phyloP scores from a whole-genome alignment of 768 basidiomycete species.

The Lactarius sanguifluus region DNA sequence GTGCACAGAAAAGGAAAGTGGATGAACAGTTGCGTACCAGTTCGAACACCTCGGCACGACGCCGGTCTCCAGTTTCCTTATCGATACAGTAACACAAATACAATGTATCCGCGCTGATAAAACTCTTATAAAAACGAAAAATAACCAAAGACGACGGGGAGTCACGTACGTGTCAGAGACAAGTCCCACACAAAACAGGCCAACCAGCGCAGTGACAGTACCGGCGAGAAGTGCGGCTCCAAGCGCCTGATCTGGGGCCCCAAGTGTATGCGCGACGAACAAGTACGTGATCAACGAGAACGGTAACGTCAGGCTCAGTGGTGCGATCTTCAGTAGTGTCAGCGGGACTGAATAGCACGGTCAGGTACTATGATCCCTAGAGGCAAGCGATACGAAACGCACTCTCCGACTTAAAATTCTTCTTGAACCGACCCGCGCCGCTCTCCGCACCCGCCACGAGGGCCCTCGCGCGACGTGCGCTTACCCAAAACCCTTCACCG shows the following conservation, averaged over 20 bases:
- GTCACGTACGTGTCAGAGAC: slow-evolving; percentile 67
- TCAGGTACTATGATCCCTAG: neutral
- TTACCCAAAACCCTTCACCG: slow-evolving; percentile 51
- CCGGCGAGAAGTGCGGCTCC: slow-evolving; percentile 76
- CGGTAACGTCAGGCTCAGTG: slow-evolving; percentile 77
- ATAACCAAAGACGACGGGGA: neutral
- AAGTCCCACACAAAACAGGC: slow-evolving; percentile 78
- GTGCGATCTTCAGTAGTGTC: slow-evolving; percentile 71
- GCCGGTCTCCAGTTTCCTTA: slow-evolving; percentile 50
- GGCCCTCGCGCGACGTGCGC: slow-evolving; percentile 55
- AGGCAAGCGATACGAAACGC: slow-evolving; percentile 31
- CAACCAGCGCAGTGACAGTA: slow-evolving; percentile 76
- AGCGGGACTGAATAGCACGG: slow-evolving; percentile 49
- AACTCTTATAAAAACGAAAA: neutral
- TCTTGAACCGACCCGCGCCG: slow-evolving; percentile 42
- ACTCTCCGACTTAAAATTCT: slow-evolving; percentile 61
- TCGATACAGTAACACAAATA: slow-evolving; percentile 71
- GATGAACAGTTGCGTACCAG: slow-evolving; percentile 44
- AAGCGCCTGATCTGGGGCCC: slow-evolving; percentile 68
- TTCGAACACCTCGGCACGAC: slow-evolving; percentile 52
- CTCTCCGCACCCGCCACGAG: slow-evolving; percentile 58
- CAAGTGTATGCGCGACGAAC: slow-evolving; percentile 81
- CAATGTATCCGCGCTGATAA: slow-evolving; percentile 55
- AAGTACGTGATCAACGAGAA: slow-evolving; percentile 82
- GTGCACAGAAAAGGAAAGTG: neutral